Conservation (phyloP, 305 asterid species). For the Fraxinus floribunda region DNA sequence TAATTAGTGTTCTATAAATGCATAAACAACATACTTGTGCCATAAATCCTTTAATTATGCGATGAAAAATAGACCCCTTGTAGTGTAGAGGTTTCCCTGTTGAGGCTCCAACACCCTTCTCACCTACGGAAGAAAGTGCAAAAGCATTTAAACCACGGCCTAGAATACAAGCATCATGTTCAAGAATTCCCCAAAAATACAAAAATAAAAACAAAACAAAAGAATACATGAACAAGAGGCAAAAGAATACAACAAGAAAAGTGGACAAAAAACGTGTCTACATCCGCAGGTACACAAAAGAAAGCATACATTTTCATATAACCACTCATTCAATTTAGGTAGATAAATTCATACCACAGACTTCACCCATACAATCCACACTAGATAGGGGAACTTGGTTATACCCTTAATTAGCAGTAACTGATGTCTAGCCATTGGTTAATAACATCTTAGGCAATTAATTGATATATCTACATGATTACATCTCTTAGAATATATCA, state of each 20-base stretch:
- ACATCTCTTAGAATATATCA: neutral
- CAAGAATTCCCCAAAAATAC: neutral
- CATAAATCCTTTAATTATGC: slow-evolving; percentile 94
- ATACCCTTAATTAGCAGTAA: neutral
- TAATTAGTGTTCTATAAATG: neutral
- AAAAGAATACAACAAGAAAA: neutral
- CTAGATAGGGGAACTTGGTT: neutral
- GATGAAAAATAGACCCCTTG: slow-evolving; percentile 86
- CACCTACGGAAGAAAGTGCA: slow-evolving; percentile 56
- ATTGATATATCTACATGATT: neutral
- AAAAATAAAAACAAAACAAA: neutral
- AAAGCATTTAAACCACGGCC: slow-evolving; percentile 16
- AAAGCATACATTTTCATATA: neutral
- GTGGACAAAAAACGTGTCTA: neutral
- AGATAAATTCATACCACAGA: neutral
- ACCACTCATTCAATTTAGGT: neutral
- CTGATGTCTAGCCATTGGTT: neutral
- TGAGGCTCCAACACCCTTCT: slow-evolving; percentile 76
- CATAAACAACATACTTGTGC: slow-evolving; percentile 66
- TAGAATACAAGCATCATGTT: neutral
- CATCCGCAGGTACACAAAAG: neutral
- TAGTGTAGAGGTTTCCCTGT: slow-evolving; percentile 90
- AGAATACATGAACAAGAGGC: slow-evolving; percentile 8
- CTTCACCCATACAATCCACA: neutral
- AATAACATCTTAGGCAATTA: neutral